A percentile compares a stretch with the other conserved stretches of the same genome.
phyloP scores from a whole-genome alignment of 805 yeast species.

The Teunomyces atbi region DNA sequence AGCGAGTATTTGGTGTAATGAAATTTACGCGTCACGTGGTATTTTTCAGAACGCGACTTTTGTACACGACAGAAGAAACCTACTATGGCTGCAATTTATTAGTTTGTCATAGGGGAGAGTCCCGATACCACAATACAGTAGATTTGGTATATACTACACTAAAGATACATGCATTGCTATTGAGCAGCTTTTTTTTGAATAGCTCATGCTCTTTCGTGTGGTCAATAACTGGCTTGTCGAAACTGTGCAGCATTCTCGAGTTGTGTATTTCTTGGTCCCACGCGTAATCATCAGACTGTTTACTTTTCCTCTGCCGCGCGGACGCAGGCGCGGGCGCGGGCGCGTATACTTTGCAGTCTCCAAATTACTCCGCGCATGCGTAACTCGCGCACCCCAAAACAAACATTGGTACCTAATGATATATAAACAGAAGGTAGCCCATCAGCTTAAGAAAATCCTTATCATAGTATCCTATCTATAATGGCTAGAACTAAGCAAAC shows the following conservation, averaged over 20 bases:
- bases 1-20: not conserved
- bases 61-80: not conserved
- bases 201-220: too few species aligned
- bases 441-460: not conserved
- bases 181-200: too few species aligned
- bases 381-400: not conserved
- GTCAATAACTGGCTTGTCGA: too few species aligned
- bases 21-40: not conserved
- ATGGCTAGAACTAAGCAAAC: slow-evolving; percentile 96
- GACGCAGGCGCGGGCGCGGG: not conserved
- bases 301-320: not conserved
- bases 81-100: not conserved
- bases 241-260: not conserved
- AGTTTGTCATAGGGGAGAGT: too few species aligned
- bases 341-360: not conserved
- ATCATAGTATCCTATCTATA: slow-evolving; percentile 14
- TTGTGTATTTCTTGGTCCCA: not conserved
- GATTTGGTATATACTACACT: too few species aligned
- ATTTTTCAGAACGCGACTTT: slow-evolving; percentile 2
- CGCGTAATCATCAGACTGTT: not conserved
- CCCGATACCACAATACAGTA: too few species aligned
- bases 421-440: slow-evolving; percentile 2
- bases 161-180: too few species aligned
- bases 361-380: not conserved
- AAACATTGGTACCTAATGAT: not conserved